Base-by-base conservation (phyloP, 2,329 filamentous ascomycete genomes). In the Dactylellina cionopaga region DNA sequence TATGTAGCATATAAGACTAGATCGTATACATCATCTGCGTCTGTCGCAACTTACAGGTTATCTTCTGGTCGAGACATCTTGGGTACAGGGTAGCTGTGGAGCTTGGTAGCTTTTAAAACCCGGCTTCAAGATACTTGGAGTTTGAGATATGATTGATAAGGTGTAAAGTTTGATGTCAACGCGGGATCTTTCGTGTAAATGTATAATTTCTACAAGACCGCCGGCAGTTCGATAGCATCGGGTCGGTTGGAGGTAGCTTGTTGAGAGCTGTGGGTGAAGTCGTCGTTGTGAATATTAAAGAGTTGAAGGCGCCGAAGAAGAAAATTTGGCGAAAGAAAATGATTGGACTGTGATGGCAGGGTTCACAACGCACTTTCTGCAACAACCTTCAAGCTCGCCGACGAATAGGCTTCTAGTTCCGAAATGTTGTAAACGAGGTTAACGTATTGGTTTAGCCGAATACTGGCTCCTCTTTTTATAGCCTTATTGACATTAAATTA, bases 31-130 rank as follows among this genome's bases (percentile, higher is more conserved):
- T 19, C 13, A 9, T n/a, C 25, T 37, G 9, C 7, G 22, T 43
- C 60, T 64, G 63, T n/a, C 60, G 65, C 47, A 63, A 58, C 86
- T 78, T 85, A 95, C 91, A 98, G 88, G 76, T 88, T 90, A 83
- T 99, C 95, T 85, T 99, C 95, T 75, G 95, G 95, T 77, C 95
- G 92, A 79, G 95, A 98, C 95, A 99, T 98, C 79, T 47, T 89
- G 83, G 80, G 62, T 46, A 64, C 47, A 56, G 76, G 76, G 75
- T 77, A 72, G 58, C 43, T 65, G 13, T 10, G 7, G 25, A 59
- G 74, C 75, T 65, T 43, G 69, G 69, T 11, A n/a, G 1, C 54
- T 11, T 44, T 22, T 27, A n/a, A n/a, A n/a, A n/a, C 3, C 19
- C 17, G 17, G 17, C n/a, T n/a, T 31, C 5, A 44, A 39, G 29